A percentile compares a stretch with the other conserved stretches of the same genome.
Conservation (phyloP, 495 filamentous ascomycete species). For the Schizothecium vesticola region DNA sequence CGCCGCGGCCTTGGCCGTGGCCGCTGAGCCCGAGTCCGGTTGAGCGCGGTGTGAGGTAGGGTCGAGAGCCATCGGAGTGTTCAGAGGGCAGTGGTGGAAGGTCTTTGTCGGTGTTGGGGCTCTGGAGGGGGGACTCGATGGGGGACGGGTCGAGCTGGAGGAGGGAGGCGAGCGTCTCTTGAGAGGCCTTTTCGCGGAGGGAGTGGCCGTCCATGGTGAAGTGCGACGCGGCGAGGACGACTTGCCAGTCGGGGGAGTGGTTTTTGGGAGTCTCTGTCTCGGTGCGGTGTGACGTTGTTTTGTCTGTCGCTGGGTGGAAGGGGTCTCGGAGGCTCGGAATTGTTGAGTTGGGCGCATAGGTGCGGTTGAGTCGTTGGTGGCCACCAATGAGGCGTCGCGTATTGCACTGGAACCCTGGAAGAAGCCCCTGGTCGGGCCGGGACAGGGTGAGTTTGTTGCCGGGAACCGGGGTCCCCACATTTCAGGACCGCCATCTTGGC, state of each 20-base stretch:
- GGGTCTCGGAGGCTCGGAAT: background rate
- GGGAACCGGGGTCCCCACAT: background rate
- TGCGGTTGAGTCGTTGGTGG: background rate
- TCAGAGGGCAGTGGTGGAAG: conserved; percentile 41
- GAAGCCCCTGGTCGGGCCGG: background rate
- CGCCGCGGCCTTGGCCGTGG: conserved; percentile 41
- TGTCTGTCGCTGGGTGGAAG: background rate
- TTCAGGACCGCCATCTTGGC: background rate
- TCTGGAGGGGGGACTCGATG: conserved; percentile 53
- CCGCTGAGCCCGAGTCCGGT: conserved; percentile 52
- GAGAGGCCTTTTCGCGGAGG: conserved; percentile 35
- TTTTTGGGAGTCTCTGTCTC: background rate
- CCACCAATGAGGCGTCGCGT: background rate
- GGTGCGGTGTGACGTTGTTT: background rate
- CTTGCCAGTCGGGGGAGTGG: background rate
- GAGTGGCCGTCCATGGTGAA: conserved; percentile 26
- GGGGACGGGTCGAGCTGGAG: conserved; percentile 77
- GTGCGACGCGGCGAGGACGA: background rate
- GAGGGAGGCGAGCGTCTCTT: conserved; percentile 57
- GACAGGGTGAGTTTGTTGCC: background rate
- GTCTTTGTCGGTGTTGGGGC: conserved; percentile 51
- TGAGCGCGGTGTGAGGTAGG: conserved; percentile 16
- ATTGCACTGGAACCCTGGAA: background rate
- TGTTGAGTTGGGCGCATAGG: conserved; percentile 9
- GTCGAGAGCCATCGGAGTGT: conserved; percentile 17